Conservation (phyloP, 2,329 filamentous ascomycete species). For the Dothiorella sarmentorum region DNA sequence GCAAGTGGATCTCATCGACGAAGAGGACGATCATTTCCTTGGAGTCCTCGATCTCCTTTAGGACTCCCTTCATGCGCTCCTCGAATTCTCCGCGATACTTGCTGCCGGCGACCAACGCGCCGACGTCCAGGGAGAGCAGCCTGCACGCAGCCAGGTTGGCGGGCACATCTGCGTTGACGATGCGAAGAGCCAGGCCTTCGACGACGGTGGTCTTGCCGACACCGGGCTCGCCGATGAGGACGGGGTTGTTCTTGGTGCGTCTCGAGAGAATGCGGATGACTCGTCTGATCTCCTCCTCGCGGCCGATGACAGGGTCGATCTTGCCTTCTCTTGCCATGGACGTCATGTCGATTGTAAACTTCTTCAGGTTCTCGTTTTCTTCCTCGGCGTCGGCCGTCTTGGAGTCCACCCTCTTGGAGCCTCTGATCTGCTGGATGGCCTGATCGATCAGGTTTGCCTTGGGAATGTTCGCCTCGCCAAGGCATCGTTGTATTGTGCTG, state of each 20-base stretch:
- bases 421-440: conserved; percentile 87
- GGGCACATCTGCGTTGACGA: conserved; percentile 94
- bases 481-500: conserved; percentile 63
- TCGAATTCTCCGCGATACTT: conserved; percentile 99
- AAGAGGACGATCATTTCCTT: conserved; percentile 98
- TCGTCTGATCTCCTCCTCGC: conserved; percentile 91
- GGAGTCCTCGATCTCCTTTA: conserved; percentile 93
- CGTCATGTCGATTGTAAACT: conserved; percentile 99
- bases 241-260: conserved; percentile 97
- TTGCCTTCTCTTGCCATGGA: conserved; percentile 94
- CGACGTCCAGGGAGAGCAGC: conserved; percentile 90
- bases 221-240: conserved; percentile 95
- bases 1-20: conserved; percentile 95
- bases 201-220: conserved; percentile 98
- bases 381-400: conserved; percentile 92
- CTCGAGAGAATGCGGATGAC: conserved; percentile 89
- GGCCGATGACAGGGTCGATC: conserved; percentile 93
- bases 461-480: conserved; percentile 86
- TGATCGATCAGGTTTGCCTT: conserved; percentile 87
- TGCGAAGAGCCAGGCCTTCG: conserved; percentile 89
- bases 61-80: conserved; percentile 97
- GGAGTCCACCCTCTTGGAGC: conserved; percentile 89
- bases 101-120: conserved; percentile 90
- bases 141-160: conserved; percentile 93
- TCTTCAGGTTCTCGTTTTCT: conserved; percentile 93